A percentile compares a stretch with the other conserved stretches of the same genome.
Conservation (phyloP, 2,329 filamentous ascomycete species). For the Exophiala mesophila region DNA sequence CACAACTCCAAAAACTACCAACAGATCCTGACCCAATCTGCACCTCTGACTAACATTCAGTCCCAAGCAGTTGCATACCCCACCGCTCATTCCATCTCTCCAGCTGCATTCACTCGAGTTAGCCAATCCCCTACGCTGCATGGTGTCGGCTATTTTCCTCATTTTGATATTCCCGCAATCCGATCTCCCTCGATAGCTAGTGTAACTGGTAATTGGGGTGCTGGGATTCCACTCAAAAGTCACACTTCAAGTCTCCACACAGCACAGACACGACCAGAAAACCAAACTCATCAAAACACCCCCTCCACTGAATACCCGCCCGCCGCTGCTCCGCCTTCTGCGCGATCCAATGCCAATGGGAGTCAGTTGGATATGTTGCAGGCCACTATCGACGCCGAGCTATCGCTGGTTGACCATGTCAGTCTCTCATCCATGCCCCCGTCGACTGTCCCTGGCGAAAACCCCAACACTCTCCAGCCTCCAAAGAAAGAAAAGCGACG, state of each 20-base stretch:
- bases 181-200: background rate
- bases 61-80: background rate
- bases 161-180: background rate
- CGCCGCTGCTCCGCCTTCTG: background rate
- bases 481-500: slow-evolving; percentile 13
- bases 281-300: background rate
- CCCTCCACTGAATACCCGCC: background rate
- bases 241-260: background rate
- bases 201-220: background rate
- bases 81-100: background rate
- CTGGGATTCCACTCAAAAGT: background rate
- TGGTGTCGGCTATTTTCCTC: background rate
- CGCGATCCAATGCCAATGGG: background rate
- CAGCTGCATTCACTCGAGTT: background rate
- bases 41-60: background rate
- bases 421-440: background rate
- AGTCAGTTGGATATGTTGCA: background rate
- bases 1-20: slow-evolving; percentile 49
- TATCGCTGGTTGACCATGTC: background rate
- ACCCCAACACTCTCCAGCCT: background rate
- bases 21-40: background rate
- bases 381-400: slow-evolving; percentile 1
- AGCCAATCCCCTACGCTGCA: background rate
- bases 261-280: slow-evolving; percentile 2
- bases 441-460: background rate